phyloP scores from a whole-genome alignment of 1,284 basidiomycete species.

The Tilletia horrida region DNA sequence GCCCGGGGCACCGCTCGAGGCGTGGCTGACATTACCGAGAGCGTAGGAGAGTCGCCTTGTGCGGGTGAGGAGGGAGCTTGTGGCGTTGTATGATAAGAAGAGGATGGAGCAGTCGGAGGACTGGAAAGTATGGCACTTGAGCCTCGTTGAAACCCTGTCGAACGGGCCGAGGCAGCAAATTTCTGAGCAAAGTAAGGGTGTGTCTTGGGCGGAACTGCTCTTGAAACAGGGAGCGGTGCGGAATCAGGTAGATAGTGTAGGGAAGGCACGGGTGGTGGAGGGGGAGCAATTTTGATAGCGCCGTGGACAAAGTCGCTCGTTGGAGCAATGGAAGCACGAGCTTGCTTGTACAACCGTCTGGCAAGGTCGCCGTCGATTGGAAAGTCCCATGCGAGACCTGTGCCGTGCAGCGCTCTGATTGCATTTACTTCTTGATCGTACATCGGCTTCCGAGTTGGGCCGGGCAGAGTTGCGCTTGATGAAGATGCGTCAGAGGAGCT shows the following conservation, averaged over 20 bases:
- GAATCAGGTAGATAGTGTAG: not conserved
- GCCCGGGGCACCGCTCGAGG: too few relatives aligned
- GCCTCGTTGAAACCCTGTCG: not conserved
- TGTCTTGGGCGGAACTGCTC: not conserved
- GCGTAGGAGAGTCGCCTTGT: not conserved
- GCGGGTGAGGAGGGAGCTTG: not conserved
- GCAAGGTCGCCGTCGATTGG: not conserved
- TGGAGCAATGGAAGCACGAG: too few relatives aligned
- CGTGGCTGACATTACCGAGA: not conserved
- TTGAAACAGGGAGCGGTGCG: not conserved
- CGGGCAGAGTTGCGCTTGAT: too few relatives aligned
- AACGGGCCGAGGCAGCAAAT: not conserved
- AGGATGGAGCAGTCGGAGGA: not conserved
- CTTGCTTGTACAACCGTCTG: too few relatives aligned
- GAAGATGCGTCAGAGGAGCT: not conserved
- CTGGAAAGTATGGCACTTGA: not conserved
- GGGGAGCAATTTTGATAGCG: not conserved
- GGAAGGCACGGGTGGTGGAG: not conserved
- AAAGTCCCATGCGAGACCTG: conserved; percentile 9
- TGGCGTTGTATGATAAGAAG: not conserved
- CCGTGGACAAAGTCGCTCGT: too few relatives aligned
- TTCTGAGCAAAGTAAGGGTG: conserved; percentile 4
- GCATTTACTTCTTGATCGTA: not conserved
- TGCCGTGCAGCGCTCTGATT: not conserved
- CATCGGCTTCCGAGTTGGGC: not conserved